Base-by-base conservation (phyloP, 2,329 filamentous ascomycete species). In the Paecilomyces fulvus region DNA sequence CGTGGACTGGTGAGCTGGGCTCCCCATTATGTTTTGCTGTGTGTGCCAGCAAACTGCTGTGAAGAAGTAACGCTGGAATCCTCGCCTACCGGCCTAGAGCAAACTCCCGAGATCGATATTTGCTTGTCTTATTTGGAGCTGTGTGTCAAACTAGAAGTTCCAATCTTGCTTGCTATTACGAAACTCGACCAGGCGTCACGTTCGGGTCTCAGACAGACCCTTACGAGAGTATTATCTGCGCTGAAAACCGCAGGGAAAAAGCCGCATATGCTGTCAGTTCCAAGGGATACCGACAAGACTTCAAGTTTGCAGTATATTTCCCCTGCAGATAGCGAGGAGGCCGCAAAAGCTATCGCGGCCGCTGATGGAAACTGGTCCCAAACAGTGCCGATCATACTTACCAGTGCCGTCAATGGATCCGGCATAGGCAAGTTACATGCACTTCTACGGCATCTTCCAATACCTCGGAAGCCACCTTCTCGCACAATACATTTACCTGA, bases 1-100 rank as follows among this genome's bases (percentile, higher is more conserved):
- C 84, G 92, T 58, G 91, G 92, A 0, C 78, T 99, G n/a, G 82
- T 99, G 60, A 94, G 92, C 50, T 97, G 94, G 92, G 89, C 89
- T 37, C 94, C 94, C 8, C 91, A 97, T 69, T 99, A 94, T 87
- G 91, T 89, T 1, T 72, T 96, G 21, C 79, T 97, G 1, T 96
- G 95, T 63, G 84, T 97, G 59, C 85, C 90, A 51, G 90, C 90
- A 33, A 88, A 94, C 65, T 87, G 88, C 60, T 65, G 62, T 21
- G 78, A 80, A 10, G 83, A 87, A 50, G 74, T 51, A 65, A 52
- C 57, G 8, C 25, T 57, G 10, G 58, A 65, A 10, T 21, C 54
- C 11, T 58, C 52, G 48, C 14, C 53, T 43, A 70, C 48, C 63
- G 21, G 61, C 23, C 23, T 55, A 14, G 70, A 72, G 14, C 65